A percentile compares a stretch with the other conserved stretches of the same genome.
These are phyloP conservation scores for Lipomyces sp. DNA, from an alignment of 805 yeast species.

Conservation along the genomic window DNA sequence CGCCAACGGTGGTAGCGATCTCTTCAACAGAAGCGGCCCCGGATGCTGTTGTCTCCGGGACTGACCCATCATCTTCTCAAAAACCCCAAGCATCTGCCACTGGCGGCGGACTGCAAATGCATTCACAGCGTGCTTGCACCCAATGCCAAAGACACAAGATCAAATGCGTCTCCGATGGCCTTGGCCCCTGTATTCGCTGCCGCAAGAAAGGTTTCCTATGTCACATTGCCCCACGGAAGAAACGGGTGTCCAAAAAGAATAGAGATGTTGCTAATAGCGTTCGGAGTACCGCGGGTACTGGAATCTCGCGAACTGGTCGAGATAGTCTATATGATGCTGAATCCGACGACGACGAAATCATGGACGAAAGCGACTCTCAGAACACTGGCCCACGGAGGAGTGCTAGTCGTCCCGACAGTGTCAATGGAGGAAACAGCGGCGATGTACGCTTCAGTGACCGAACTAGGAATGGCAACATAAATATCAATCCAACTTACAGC, in stretches of 20 bases:
- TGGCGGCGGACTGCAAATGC: background rate
- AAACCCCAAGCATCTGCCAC: background rate
- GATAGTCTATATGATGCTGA: background rate
- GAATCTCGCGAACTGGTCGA: background rate
- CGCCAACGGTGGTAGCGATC: background rate
- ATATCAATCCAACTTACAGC: background rate
- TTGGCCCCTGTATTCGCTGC: constrained; percentile 34
- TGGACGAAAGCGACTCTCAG: background rate
- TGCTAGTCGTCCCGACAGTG: background rate
- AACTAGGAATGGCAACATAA: background rate
- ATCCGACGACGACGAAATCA: constrained; percentile 4
- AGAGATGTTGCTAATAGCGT: background rate
- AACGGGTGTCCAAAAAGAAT: constrained; percentile 25
- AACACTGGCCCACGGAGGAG: background rate
- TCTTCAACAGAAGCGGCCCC: background rate
- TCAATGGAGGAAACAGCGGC: background rate
- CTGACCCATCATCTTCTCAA: background rate
- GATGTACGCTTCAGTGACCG: background rate
- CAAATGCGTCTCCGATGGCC: constrained; percentile 21
- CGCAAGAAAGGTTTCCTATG: constrained; percentile 30
- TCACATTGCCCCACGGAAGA: constrained; percentile 33
- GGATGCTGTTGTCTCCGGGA: background rate
- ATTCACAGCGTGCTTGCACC: constrained; percentile 34
- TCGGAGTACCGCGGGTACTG: background rate
- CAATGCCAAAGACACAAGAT: constrained; percentile 35